Percentiles rank a stretch among this genome's conserved stretches.
Evolutionary conservation across 352 stramenopile species (phyloP).

Genomic region (Elongisporangium senticosum): DNA sequence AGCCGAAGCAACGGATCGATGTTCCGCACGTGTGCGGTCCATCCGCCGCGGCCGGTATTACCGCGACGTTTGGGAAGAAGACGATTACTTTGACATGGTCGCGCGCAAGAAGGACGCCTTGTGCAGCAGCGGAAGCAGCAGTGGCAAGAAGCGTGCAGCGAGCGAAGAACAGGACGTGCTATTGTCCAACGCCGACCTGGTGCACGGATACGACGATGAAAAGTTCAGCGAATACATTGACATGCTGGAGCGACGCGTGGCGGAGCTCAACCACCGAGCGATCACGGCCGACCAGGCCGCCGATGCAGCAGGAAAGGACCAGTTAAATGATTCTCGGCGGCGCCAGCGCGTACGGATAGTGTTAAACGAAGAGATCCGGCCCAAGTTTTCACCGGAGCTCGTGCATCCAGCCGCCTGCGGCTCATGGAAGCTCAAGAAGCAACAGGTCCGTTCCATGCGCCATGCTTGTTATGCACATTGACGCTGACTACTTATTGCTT

Average conservation of each 20-base stretch:
- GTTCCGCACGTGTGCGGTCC: slow-evolving; percentile 19
- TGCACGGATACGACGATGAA: slow-evolving; percentile 76
- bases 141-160: slow-evolving; percentile 13
- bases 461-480: slow-evolving; percentile 3
- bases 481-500: background rate
- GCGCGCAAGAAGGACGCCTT: slow-evolving; percentile 32
- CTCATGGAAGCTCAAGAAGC: slow-evolving; percentile 56
- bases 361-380: slow-evolving; percentile 30
- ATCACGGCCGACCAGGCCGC: slow-evolving; percentile 5
- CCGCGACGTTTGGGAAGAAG: slow-evolving; percentile 74
- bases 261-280: slow-evolving; percentile 6
- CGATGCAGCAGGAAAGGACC: background rate
- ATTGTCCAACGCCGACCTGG: slow-evolving; percentile 49
- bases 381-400: slow-evolving; percentile 23
- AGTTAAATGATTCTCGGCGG: background rate
- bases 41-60: slow-evolving; percentile 60
- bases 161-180: slow-evolving; percentile 27
- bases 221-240: slow-evolving; percentile 47
- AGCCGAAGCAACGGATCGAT: slow-evolving; percentile 28
- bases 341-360: slow-evolving; percentile 9
- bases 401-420: slow-evolving; percentile 60
- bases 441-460: slow-evolving; percentile 16
- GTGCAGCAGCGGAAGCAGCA: slow-evolving; percentile 7
- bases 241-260: slow-evolving; percentile 24
- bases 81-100: slow-evolving; percentile 43